Conservation (phyloP, 108 stramenopile species). For the Tribonema minus region DNA sequence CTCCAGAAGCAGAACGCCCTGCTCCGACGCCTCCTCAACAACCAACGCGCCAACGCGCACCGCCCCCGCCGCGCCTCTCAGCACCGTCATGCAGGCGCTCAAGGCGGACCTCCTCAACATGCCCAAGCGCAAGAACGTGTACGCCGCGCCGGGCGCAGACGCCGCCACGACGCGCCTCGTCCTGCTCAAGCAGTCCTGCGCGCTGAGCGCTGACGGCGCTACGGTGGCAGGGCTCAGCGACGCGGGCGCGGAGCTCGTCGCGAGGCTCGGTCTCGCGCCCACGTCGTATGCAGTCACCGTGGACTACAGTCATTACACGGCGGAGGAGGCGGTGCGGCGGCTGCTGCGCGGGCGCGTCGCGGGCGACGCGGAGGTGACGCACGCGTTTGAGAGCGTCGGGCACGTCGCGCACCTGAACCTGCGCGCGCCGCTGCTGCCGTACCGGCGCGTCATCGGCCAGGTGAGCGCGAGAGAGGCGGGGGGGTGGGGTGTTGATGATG, state of each 20-base stretch:
- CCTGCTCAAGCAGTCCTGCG: background rate
- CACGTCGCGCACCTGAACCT: constrained; percentile 94
- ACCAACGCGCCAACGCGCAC: background rate
- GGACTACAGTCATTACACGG: constrained; percentile 12
- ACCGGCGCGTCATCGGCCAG: constrained; percentile 77
- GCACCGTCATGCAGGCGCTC: constrained; percentile 6
- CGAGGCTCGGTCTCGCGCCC: constrained; percentile 1
- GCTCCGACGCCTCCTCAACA: too few relatives aligned
- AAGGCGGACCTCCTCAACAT: constrained; percentile 1
- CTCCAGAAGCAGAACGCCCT: too few relatives aligned
- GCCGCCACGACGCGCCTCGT: constrained; percentile 4
- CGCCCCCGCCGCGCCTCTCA: background rate
- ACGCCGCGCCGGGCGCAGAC: constrained; percentile 1
- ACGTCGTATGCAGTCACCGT: constrained; percentile 10
- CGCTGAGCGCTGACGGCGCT: background rate
- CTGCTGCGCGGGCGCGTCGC: background rate
- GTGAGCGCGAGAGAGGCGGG: too few relatives aligned
- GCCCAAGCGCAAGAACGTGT: constrained; percentile 8
- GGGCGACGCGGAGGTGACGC: constrained; percentile 5
- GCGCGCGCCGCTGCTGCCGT: constrained; percentile 74
- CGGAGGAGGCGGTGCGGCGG: constrained; percentile 26
- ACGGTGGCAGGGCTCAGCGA: constrained; percentile 5
- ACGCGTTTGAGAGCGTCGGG: constrained; percentile 82
- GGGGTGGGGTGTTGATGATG: too few relatives aligned
- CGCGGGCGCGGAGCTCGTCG: constrained; percentile 1